Conservation (phyloP, 306 rosid genomes). For the Pachyrhizus erosus region DNA sequence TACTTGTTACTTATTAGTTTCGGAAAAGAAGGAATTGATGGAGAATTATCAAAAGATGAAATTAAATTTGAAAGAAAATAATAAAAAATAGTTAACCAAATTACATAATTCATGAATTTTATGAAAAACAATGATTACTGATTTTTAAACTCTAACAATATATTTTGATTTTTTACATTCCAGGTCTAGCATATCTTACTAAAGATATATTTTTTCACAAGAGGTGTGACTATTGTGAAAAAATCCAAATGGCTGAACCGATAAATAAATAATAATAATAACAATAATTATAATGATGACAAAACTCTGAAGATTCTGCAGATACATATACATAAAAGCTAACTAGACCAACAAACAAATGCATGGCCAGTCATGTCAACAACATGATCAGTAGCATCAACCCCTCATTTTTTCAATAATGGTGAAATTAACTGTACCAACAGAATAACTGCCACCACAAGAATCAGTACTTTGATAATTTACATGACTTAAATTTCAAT, state of each 20-base stretch:
- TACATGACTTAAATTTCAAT: slow-evolving; percentile 37
- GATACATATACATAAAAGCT: slow-evolving; percentile 44
- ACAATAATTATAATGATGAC: slow-evolving; percentile 26
- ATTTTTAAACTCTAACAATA: not conserved
- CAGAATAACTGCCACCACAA: slow-evolving; percentile 57
- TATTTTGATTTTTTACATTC: not conserved
- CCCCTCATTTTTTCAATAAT: slow-evolving; percentile 52
- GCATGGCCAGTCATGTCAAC: slow-evolving; percentile 51
- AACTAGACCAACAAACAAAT: slow-evolving; percentile 42
- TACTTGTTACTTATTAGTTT: not conserved
- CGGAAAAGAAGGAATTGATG: not conserved
- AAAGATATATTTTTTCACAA: not conserved
- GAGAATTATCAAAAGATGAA: not conserved
- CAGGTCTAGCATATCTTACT: not conserved
- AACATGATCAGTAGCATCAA: slow-evolving; percentile 46
- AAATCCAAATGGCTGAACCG: not conserved
- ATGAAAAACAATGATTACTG: not conserved
- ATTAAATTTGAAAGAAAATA: not conserved
- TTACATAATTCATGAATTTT: not conserved
- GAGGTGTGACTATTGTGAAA: not conserved
- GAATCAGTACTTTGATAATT: slow-evolving; percentile 47
- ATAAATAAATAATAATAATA: slow-evolving; percentile 2
- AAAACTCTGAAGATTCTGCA: slow-evolving; percentile 56
- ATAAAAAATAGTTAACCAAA: not conserved
- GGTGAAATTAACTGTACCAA: slow-evolving; percentile 62